These are phyloP conservation scores for Crataegus laevigata DNA, from an alignment of 306 rosid genomes.

Conservation along the genomic window DNA sequence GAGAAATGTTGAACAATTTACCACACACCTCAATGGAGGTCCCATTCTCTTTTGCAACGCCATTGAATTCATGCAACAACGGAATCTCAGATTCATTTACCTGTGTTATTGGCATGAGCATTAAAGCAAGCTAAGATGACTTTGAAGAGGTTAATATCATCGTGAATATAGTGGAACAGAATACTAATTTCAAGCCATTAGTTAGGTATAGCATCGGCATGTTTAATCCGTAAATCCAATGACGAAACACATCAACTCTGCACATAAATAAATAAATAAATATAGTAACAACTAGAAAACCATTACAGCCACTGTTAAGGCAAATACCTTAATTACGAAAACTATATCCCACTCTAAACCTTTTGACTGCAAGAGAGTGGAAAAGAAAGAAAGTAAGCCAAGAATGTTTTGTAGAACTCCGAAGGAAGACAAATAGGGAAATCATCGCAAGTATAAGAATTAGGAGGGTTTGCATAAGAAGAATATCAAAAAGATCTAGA, in stretches of 20 bases:
- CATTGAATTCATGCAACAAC: conserved; percentile 63
- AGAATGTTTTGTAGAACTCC: not conserved
- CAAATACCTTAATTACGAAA: conserved; percentile 84
- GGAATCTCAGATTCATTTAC: conserved; percentile 94
- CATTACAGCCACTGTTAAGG: not conserved
- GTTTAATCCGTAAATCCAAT: not conserved
- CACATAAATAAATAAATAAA: not conserved
- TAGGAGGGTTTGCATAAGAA: not conserved
- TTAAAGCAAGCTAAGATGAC: conserved; percentile 11
- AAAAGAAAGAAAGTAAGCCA: not conserved
- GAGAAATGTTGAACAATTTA: conserved; percentile 4
- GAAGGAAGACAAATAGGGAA: not conserved
- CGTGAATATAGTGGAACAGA: not conserved
- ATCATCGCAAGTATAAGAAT: not conserved
- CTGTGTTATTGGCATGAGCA: conserved; percentile 29
- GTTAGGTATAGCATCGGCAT: not conserved
- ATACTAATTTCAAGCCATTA: not conserved
- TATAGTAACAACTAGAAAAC: not conserved
- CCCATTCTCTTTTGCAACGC: conserved; percentile 51
- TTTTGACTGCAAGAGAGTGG: conserved; percentile 60
- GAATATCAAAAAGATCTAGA: not conserved
- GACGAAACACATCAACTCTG: not conserved
- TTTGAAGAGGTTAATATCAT: not conserved
- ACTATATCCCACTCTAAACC: conserved; percentile 98
- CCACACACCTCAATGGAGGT: conserved; percentile 61